Evolutionary conservation across 2,329 filamentous ascomycete genomes (phyloP).

Genomic region (Monilinia aucupariae): DNA sequence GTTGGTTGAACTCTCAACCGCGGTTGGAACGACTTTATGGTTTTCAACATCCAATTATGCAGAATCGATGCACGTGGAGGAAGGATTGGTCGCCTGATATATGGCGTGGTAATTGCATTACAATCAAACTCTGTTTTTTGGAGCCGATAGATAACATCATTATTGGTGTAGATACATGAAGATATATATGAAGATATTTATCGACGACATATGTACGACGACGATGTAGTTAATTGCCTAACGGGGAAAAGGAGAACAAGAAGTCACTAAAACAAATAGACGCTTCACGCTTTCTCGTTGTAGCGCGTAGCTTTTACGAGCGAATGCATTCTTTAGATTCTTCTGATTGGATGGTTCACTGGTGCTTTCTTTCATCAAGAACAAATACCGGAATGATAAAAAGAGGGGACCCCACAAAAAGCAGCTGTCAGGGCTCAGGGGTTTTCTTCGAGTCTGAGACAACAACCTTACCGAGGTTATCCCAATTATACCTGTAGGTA

Average conservation of each 20-base stretch:
- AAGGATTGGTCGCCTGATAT: neutral
- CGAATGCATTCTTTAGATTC: neutral
- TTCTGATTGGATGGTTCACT: constrained; percentile 2
- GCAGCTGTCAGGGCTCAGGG: neutral
- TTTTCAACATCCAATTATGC: neutral
- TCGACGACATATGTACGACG: constrained; percentile 16
- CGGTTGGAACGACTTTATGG: neutral
- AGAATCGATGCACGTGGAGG: constrained; percentile 10
- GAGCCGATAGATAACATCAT: constrained; percentile 15
- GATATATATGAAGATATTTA: constrained; percentile 17
- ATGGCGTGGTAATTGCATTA: neutral
- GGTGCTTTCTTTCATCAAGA: too few species aligned
- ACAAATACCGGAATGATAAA: constrained; percentile 4
- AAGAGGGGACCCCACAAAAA: constrained; percentile 10
- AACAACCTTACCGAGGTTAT: constrained; percentile 5
- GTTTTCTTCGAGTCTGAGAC: neutral
- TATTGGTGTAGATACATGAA: constrained; percentile 17
- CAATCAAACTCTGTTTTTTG: neutral
- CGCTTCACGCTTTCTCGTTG: too few species aligned
- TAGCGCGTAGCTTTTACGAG: too few species aligned
- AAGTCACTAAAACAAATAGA: constrained; percentile 21
- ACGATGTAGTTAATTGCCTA: constrained; percentile 22
- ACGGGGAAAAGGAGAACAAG: constrained; percentile 22
- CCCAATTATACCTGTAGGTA: neutral
- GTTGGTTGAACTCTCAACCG: neutral